These are phyloP conservation scores for Funneliformis geosporum DNA, from an alignment of 192 early-diverging fungal genomes.

Conservation along the genomic window DNA sequence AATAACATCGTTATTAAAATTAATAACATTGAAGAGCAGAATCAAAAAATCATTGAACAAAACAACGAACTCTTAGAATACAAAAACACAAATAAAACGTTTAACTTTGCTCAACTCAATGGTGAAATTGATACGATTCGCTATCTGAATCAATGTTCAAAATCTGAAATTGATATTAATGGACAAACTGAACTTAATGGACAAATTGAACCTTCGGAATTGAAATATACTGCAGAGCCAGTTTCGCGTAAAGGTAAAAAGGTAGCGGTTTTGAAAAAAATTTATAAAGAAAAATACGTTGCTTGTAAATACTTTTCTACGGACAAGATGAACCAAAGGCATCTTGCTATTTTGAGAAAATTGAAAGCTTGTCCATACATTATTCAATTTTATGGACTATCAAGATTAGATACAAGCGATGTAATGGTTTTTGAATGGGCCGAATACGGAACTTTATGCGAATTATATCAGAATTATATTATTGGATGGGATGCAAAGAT, in stretches of 20 bases:
- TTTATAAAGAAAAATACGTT: neutral
- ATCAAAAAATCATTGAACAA: neutral
- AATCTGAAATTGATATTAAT: neutral
- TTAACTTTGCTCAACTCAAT: neutral
- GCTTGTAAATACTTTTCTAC: neutral
- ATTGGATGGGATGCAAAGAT: conserved; percentile 17
- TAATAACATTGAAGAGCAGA: neutral
- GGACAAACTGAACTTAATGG: too few relatives aligned
- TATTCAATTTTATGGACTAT: conserved; percentile 26
- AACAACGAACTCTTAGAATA: neutral
- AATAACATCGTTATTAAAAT: neutral
- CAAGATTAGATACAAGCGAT: neutral
- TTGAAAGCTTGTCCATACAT: conserved; percentile 7
- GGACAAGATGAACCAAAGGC: neutral
- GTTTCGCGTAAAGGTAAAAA: neutral
- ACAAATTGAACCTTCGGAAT: neutral
- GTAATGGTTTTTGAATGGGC: conserved; percentile 32
- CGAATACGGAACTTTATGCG: conserved; percentile 18
- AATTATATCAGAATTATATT: neutral
- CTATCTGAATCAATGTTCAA: neutral
- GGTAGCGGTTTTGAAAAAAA: neutral
- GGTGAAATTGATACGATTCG: neutral
- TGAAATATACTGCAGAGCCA: neutral
- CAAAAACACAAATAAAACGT: neutral
- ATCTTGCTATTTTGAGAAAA: conserved; percentile 12